Evolutionary conservation across 1,139 yeast genomes (phyloP).

Genomic region (Geotrichum armillariae): DNA sequence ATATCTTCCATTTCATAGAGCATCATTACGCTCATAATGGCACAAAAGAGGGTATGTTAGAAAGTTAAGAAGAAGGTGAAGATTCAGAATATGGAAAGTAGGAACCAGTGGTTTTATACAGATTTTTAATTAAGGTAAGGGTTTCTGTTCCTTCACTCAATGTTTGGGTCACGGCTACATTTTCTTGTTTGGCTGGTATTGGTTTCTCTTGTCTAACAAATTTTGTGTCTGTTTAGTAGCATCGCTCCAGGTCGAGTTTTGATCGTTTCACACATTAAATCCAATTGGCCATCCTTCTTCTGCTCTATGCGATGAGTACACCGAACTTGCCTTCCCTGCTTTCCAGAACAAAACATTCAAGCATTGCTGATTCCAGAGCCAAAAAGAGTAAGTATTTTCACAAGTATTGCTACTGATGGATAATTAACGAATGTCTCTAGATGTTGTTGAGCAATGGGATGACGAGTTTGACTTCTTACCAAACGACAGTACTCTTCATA

Average conservation of each 20-base stretch:
- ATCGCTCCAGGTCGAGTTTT: background rate
- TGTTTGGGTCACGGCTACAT: background rate
- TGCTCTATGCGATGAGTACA: slow-evolving; percentile 3
- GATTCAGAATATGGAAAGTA: background rate
- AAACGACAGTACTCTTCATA: slow-evolving; percentile 8
- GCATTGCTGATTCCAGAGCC: background rate
- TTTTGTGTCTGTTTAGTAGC: background rate
- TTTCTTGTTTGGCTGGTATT: background rate
- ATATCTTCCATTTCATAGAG: slow-evolving; percentile 1
- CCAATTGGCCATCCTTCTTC: background rate
- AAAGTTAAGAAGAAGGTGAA: background rate
- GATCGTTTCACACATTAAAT: no score
- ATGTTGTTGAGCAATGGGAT: slow-evolving; percentile 17
- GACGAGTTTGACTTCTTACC: slow-evolving; percentile 19
- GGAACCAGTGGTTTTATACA: background rate
- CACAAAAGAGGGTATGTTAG: background rate
- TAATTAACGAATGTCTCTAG: background rate
- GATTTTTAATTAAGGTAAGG: background rate
- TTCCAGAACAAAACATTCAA: slow-evolving; percentile 6
- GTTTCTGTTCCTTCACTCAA: background rate
- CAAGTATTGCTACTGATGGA: background rate
- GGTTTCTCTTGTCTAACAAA: background rate
- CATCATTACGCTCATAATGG: slow-evolving; percentile 14
- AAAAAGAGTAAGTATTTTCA: slow-evolving; percentile 2
- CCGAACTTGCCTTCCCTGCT: slow-evolving; percentile 1